Conservation (phyloP, 495 filamentous ascomycete genomes). For the Tuber umbilicatum region DNA sequence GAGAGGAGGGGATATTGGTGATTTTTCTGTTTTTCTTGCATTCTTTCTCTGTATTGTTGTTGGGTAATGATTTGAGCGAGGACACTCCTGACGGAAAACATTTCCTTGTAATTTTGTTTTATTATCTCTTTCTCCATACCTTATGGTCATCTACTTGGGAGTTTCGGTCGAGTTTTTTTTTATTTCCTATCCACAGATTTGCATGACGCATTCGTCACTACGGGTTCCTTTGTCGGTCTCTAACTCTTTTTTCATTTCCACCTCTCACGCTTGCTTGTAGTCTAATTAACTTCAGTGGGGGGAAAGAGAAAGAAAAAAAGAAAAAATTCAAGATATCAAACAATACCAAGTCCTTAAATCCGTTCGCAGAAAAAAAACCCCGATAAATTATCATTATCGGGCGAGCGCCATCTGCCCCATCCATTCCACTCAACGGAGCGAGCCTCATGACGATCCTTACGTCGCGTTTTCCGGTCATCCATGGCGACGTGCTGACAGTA, state of each 20-base stretch:
- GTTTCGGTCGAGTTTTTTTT: not conserved
- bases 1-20: conserved; percentile 36
- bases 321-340: not conserved
- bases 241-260: not conserved
- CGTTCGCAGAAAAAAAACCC: not conserved
- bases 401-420: not conserved
- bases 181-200: not conserved
- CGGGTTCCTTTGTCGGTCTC: not conserved
- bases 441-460: not conserved
- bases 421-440: not conserved
- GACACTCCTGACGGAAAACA: not conserved
- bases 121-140: not conserved
- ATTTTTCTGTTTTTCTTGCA: not conserved
- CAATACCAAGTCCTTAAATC: not conserved
- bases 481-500: not conserved
- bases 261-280: not conserved
- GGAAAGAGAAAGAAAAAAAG: not conserved
- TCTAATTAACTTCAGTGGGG: not conserved
- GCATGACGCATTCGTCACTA: not conserved
- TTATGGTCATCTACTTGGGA: not conserved
- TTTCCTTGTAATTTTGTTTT: not conserved
- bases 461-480: not conserved
- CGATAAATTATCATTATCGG: not conserved
- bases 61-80: not conserved
- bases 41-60: not conserved